phyloP scores from a whole-genome alignment of 345 rosid genomes.

The Pugionium cornutum region DNA sequence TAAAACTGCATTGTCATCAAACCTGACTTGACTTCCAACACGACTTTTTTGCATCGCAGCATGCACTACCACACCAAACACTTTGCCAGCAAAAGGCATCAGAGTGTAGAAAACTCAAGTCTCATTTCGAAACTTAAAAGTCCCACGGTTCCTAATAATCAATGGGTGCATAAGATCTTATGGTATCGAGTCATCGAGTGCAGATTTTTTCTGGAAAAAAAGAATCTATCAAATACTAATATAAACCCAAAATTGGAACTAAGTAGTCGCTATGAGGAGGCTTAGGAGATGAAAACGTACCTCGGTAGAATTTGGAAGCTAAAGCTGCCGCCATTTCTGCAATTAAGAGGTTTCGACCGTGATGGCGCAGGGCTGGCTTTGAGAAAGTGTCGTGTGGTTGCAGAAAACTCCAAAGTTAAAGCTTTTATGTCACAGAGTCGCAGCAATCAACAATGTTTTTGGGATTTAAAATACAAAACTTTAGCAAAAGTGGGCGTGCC shows the following conservation, averaged over 20 bases:
- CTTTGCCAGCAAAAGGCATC: slow-evolving; percentile 15
- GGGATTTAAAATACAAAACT: too few species aligned
- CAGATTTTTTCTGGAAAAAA: not conserved
- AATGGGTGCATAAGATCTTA: slow-evolving; percentile 2
- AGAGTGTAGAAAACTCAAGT: not conserved
- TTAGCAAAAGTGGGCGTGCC: slow-evolving; percentile 29
- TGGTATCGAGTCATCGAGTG: not conserved
- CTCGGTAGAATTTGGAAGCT: slow-evolving; percentile 33
- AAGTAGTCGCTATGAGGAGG: not conserved
- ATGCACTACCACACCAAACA: slow-evolving; percentile 71
- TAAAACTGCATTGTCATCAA: slow-evolving; percentile 84
- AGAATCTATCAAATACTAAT: not conserved
- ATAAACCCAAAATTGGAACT: not conserved
- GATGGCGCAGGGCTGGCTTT: too few species aligned
- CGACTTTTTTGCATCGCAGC: slow-evolving; percentile 79
- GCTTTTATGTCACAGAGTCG: too few species aligned
- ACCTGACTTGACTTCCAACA: slow-evolving; percentile 75
- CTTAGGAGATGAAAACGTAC: not conserved
- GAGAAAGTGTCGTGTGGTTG: too few species aligned
- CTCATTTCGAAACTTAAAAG: not conserved
- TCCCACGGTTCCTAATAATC: not conserved
- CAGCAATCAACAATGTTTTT: too few species aligned
- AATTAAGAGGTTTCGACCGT: slow-evolving; percentile 2
- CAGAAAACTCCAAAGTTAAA: too few species aligned
- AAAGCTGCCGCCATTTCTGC: slow-evolving; percentile 39